A percentile compares a stretch with the other conserved stretches of the same genome.
phyloP scores from a whole-genome alignment of 345 rosid genomes.

The Salix udensis region DNA sequence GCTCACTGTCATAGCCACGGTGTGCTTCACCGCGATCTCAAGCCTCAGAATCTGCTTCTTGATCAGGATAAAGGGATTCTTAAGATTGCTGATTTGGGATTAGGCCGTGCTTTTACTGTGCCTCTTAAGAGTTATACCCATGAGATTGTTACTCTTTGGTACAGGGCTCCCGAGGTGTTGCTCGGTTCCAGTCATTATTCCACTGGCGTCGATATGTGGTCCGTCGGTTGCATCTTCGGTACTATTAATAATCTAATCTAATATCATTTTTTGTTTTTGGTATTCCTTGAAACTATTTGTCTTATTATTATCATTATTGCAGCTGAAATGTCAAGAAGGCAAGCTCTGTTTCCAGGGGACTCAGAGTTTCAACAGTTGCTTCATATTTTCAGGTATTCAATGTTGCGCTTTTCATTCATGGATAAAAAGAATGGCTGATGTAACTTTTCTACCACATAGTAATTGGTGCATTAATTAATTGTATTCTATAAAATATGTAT shows the following conservation, averaged over 20 bases:
- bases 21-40: constrained; percentile 87
- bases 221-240: constrained; percentile 96
- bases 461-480: not conserved
- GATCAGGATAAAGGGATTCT: constrained; percentile 80
- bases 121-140: constrained; percentile 90
- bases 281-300: not conserved
- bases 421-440: not conserved
- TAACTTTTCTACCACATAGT: not conserved
- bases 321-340: constrained; percentile 91
- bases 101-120: constrained; percentile 86
- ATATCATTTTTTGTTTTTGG: not conserved
- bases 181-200: constrained; percentile 85
- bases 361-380: constrained; percentile 94
- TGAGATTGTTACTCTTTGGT: constrained; percentile 96
- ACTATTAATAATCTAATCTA: not conserved
- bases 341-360: constrained; percentile 89
- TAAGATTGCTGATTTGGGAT: constrained; percentile 87
- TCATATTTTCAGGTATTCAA: constrained; percentile 72
- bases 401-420: not conserved
- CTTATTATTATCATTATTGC: not conserved
- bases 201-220: constrained; percentile 91
- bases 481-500: not conserved
- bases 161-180: constrained; percentile 88
- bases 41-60: constrained; percentile 83
- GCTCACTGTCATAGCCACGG: constrained; percentile 96